phyloP scores from a whole-genome alignment of 2,329 filamentous ascomycete species.

The Leptosphaerulina australis region DNA sequence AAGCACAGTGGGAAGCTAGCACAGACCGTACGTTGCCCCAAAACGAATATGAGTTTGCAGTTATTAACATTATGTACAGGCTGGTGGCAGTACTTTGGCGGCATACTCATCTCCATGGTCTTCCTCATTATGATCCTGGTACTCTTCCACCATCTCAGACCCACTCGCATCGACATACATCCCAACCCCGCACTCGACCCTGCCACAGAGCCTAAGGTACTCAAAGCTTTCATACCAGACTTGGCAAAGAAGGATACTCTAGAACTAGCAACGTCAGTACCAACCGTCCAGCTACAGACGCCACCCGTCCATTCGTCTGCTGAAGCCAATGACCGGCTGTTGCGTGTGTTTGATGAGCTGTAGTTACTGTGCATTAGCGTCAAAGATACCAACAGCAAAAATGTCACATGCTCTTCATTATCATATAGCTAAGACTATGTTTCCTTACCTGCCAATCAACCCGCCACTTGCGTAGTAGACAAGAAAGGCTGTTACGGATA shows the following conservation, averaged over 20 bases:
- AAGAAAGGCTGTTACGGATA: background rate
- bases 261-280: constrained; percentile 16
- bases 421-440: background rate
- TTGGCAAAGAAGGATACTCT: constrained; percentile 44
- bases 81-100: constrained; percentile 68
- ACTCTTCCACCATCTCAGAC: constrained; percentile 42
- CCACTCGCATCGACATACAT: constrained; percentile 17
- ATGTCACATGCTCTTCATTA: background rate
- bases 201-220: constrained; percentile 27
- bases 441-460: background rate
- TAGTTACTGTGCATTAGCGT: constrained; percentile 14
- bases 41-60: background rate
- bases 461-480: background rate
- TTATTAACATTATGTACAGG: constrained; percentile 36
- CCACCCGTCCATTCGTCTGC: constrained; percentile 5
- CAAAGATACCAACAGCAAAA: constrained; percentile 25
- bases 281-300: constrained; percentile 9
- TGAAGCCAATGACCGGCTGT: constrained; percentile 19
- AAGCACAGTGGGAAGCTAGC: constrained; percentile 70
- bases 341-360: constrained; percentile 35
- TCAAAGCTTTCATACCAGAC: constrained; percentile 40
- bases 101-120: constrained; percentile 57
- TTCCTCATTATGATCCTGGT: constrained; percentile 56
- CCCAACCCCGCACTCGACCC: constrained; percentile 23
- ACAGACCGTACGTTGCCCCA: constrained; percentile 50